Evolutionary conservation across 495 filamentous ascomycete species (phyloP), one percentile per base, ranked within the genome.

Genomic region (Xylaria telfairii): DNA sequence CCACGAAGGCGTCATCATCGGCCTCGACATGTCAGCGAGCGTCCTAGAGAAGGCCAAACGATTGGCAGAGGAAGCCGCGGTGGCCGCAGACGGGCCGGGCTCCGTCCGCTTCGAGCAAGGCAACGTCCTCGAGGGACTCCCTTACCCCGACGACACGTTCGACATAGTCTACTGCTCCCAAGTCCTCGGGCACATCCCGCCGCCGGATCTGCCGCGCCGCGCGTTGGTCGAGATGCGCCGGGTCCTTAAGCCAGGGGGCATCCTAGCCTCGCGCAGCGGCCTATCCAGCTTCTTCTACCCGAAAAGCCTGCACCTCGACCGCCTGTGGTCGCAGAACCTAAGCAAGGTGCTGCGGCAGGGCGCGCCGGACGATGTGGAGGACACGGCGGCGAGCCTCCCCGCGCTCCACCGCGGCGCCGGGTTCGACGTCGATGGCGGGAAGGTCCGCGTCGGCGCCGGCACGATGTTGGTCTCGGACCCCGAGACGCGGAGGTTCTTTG

Each of bases 81-180:
- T 74, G 4, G 61, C 71, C 12, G 54, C 56, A 1, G 39, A 69
- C 39, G 69, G 74, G 3, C 74, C 69, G 1, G 72, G 74, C 21
- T 71, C 71, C 13, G 88, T 89, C 68, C 75, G 78, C 30, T 77
- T 78, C 3, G 85, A 82, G 10, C 81, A 88, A 72, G 82, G 86
- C 64, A 70, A 75, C 46, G 75, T 83, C 49, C 71, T 72, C 0
- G 61, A 69, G 42, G 28, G 70, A 5, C 74, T 88, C 2, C 34
- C 75, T 6, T 88, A 80, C 54, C 68, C 70, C 26, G 84, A 88
- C 70, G 76, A 75, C 4, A 80, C 79, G 1, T 91, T 90, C 71
- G 89, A 91, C 71, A 72, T 89, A 4, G 84, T 89, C 9, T 83
- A 83, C 66, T 79, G 77, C 61, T 85, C 87, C 64, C 88, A 90